Base-by-base conservation (phyloP, 2,329 filamentous ascomycete genomes). In the Coleophoma cylindrospora region DNA sequence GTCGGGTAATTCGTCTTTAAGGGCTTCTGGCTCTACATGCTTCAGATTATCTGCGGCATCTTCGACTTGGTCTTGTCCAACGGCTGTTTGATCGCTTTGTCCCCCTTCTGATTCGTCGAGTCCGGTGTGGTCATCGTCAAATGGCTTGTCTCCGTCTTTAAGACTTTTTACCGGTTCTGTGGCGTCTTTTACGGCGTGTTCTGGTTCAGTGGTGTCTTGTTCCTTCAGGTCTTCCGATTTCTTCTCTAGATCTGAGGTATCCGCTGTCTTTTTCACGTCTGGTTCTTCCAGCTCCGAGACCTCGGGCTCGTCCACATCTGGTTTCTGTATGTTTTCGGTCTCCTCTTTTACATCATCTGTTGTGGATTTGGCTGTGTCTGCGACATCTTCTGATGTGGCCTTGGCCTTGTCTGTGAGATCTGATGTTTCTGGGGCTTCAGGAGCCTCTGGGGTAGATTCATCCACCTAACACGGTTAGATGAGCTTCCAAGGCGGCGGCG, bases 21-120 rank as follows among this genome's bases (percentile, higher is more conserved):
- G 55, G 40, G 40, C 40, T 19, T 41, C 40, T 17, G 15, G 19
- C 17, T 17, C 17, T 22, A 47, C 19, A 13, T 27, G 38, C 22
- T 36, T 43, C 9, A 34, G 36, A n/a, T 33, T 34, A 14, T 38
- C 43, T 12, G 68, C 66, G 4, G 66, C 61, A 27, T 69, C 65
- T 7, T 69, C 65, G 43, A 62, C 65, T 55, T 66, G 67, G 15
- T 66, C 68, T 14, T 41, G 17, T 22, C 22, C 40, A 10, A 21
- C 22, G 5, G 22, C 5, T 11, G 22, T 21, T 19, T 41, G 40
- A 19, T 22, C 40, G 22, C 5, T 13, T 13, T 41, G 12, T 13
- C 40, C 40, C n/a, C 27, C 27, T 27, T 27, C 27, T 27, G 27
- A 27, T 27, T 27, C 27, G 4, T 27, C 9, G 3, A 27, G 6